phyloP scores from a whole-genome alignment of 441 rosid genomes.

The Gossypium gossypioides region DNA sequence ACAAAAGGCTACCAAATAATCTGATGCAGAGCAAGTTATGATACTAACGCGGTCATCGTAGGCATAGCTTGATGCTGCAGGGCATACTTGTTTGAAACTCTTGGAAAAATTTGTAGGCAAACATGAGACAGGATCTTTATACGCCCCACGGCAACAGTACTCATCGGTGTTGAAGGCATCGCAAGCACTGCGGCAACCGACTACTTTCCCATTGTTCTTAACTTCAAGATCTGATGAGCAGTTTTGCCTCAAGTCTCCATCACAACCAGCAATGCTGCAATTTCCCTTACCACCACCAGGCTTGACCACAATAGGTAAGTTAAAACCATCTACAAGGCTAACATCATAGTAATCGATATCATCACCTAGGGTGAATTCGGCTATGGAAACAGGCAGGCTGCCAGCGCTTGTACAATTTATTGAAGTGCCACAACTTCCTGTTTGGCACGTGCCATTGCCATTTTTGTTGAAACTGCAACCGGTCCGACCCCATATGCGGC shows the following conservation, averaged over 20 bases:
- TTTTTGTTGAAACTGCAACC: constrained; percentile 34
- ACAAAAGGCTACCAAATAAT: constrained; percentile 42
- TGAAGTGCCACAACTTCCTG: constrained; percentile 43
- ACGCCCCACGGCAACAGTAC: constrained; percentile 45
- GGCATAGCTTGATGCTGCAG: constrained; percentile 53
- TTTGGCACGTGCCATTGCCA: constrained; percentile 34
- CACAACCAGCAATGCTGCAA: constrained; percentile 50
- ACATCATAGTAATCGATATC: constrained; percentile 39
- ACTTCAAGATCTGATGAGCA: constrained; percentile 38
- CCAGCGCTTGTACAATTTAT: constrained; percentile 41
- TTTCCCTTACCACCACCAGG: constrained; percentile 38
- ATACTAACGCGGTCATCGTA: constrained; percentile 35
- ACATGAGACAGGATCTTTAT: constrained; percentile 27
- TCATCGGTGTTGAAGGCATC: constrained; percentile 37
- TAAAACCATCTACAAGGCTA: constrained; percentile 58
- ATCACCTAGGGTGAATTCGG: constrained; percentile 45
- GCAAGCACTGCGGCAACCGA: constrained; percentile 53
- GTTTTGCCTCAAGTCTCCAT: constrained; percentile 35
- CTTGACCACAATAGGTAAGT: constrained; percentile 32
- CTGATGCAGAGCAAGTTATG: constrained; percentile 40
- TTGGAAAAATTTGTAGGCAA: constrained; percentile 41
- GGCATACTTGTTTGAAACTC: constrained; percentile 47
- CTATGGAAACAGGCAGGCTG: constrained; percentile 38
- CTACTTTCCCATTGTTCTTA: constrained; percentile 27
- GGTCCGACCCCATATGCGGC: constrained; percentile 64